Evolutionary conservation across 106 monocot genomes (phyloP), one percentile per base, ranked within the genome.

Genomic region (Dendrobium catenatum): DNA sequence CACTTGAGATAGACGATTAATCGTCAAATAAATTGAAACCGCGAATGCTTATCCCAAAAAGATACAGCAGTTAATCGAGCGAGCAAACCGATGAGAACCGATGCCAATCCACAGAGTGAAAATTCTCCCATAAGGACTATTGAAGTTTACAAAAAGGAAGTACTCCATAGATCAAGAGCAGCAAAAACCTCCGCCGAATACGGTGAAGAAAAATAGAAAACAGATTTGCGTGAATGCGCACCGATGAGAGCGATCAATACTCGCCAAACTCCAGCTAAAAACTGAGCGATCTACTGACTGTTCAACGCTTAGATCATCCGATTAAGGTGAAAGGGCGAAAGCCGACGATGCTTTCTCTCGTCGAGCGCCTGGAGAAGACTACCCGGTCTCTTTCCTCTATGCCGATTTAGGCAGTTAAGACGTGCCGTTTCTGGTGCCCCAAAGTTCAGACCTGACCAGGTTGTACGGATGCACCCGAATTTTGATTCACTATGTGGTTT

Each of bases 221-320:
- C 10, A 75, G n/a, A 55, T 84, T 40, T 26, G 56, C 44, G 29
- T 44, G 66, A 33, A 47, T 70, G 55, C 31, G 6, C 18, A n/a
- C 27, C 64, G 59, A 85, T 54, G 73, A 76, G 49, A 76, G 76
- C 76, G 78, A 81, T 81, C 46, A 22, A 59, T 24, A 78, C 73
- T 24, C 43, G 79, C 86, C 79, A 9, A 72, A 51, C 31, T 49
- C 42, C 72, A 81, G 77, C 68, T 67, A 22, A 6, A 59, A 64
- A 76, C 48, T 48, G 68, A 5, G 43, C 46, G 68, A 77, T 84
- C 59, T 55, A 80, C 79, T 48, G 15, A 42, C 73, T 81, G 66
- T 72, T 29, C 18, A 3, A 37, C 22, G 37, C 59, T 33, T 4
- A 31, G 84, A 84, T 76, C 49, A 76, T 64, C 64, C 29, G 66